Evolutionary conservation across 352 stramenopile species (phyloP).

Genomic region (Pythium inflatum): DNA sequence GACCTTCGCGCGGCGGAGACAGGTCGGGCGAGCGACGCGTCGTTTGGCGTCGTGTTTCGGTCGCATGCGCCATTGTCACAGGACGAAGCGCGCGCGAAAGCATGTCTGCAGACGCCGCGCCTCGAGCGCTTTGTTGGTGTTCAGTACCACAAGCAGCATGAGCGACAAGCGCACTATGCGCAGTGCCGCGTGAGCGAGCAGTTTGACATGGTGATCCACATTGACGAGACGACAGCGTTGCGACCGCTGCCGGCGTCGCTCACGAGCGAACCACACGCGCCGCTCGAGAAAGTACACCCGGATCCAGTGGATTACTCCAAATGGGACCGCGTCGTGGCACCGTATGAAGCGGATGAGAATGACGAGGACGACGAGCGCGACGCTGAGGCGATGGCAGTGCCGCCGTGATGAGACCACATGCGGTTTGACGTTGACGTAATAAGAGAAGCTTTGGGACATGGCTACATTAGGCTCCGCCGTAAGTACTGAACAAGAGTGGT

Average conservation of each 20-base stretch:
- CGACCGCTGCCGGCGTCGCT: constrained; percentile 29
- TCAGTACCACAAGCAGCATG: constrained; percentile 36
- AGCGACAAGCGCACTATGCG: constrained; percentile 39
- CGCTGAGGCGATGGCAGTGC: constrained; percentile 15
- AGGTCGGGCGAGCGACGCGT: constrained; percentile 2
- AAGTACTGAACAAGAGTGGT: not conserved
- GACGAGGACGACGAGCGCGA: constrained; percentile 20
- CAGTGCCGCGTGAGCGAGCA: constrained; percentile 35
- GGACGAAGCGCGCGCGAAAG: not conserved
- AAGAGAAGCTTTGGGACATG: not conserved
- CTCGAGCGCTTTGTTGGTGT: constrained; percentile 42
- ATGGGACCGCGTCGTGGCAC: constrained; percentile 11
- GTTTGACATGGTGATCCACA: constrained; percentile 39
- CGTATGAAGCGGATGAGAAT: constrained; percentile 8
- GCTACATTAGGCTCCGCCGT: not conserved
- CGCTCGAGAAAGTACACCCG: not conserved
- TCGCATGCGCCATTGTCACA: not conserved
- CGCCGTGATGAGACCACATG: constrained; percentile 5
- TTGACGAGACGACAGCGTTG: constrained; percentile 39
- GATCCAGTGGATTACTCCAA: constrained; percentile 29
- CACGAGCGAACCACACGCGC: constrained; percentile 23
- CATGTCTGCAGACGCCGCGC: constrained; percentile 17
- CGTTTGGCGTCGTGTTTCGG: constrained; percentile 38
- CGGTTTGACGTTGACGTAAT: not conserved
- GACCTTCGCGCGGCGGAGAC: not conserved